These are phyloP conservation scores for Pleomassaria siparia DNA, from an alignment of 2,329 filamentous ascomycete genomes.

Conservation along the genomic window DNA sequence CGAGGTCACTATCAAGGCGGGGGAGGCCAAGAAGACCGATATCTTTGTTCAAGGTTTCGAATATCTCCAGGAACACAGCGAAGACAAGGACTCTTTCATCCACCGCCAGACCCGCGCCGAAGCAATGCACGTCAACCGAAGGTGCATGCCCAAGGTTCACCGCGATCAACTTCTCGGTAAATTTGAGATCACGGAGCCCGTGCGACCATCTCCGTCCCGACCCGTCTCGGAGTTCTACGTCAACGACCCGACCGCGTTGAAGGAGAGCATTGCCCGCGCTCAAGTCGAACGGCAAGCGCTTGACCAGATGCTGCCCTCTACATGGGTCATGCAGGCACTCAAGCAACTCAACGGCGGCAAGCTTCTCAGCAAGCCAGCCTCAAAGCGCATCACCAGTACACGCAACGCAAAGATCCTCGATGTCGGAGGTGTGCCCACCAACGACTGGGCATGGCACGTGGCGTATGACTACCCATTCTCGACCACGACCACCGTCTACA, in stretches of 20 bases:
- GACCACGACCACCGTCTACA: conserved; percentile 85
- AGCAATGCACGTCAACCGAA: conserved; percentile 79
- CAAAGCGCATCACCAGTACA: conserved; percentile 54
- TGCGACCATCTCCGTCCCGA: conserved; percentile 46
- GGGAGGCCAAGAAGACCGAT: conserved; percentile 56
- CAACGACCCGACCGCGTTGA: conserved; percentile 65
- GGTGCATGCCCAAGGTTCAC: conserved; percentile 72
- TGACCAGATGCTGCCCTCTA: conserved; percentile 63
- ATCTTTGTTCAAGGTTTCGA: conserved; percentile 90
- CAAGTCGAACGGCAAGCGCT: conserved; percentile 83
- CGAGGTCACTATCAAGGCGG: conserved; percentile 27
- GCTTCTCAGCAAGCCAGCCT: conserved; percentile 56
- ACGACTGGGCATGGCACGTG: conserved; percentile 95
- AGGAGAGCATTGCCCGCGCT: conserved; percentile 48
- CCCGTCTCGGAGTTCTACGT: conserved; percentile 50
- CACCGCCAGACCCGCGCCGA: conserved; percentile 85
- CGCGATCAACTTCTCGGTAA: conserved; percentile 81
- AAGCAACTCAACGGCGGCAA: conserved; percentile 62
- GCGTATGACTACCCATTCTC: conserved; percentile 82
- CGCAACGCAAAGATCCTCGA: conserved; percentile 74
- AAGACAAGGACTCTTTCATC: conserved; percentile 74
- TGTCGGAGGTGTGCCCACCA: conserved; percentile 78
- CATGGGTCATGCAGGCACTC: conserved; percentile 65
- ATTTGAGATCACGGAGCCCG: conserved; percentile 67
- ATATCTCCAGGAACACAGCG: conserved; percentile 67